phyloP scores from a whole-genome alignment of 2,329 filamentous ascomycete species.

The Colletotrichum musicola region DNA sequence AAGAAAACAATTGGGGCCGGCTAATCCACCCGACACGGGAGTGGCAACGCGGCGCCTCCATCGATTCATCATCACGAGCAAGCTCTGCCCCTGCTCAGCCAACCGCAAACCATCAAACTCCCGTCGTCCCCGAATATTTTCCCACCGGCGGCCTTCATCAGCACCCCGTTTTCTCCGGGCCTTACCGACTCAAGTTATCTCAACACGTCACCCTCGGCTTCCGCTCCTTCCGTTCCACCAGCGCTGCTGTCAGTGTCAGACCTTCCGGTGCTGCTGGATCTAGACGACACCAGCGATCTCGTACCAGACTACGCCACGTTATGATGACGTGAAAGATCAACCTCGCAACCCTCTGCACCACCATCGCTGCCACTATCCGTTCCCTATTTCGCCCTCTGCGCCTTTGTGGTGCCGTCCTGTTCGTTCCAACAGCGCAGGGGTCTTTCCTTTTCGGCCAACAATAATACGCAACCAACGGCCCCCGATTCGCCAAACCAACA shows the following conservation, averaged over 20 bases:
- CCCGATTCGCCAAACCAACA: constrained; percentile 8
- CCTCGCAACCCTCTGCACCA: constrained; percentile 30
- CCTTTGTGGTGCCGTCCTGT: constrained; percentile 22
- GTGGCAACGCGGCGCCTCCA: constrained; percentile 21
- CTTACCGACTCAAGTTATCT: neutral
- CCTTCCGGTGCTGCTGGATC: neutral
- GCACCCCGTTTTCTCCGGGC: neutral
- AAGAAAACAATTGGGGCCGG: constrained; percentile 17
- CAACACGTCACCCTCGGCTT: constrained; percentile 1
- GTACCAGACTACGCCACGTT: constrained; percentile 31
- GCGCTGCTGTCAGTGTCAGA: constrained; percentile 1
- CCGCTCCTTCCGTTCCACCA: constrained; percentile 25
- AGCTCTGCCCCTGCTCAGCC: constrained; percentile 31
- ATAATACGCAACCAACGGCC: constrained; percentile 16
- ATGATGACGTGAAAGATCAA: constrained; percentile 39
- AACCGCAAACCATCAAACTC: constrained; percentile 13
- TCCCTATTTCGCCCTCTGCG: constrained; percentile 30
- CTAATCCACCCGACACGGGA: constrained; percentile 26
- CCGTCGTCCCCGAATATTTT: constrained; percentile 17
- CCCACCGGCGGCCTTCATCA: neutral
- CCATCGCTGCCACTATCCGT: constrained; percentile 25
- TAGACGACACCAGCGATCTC: constrained; percentile 22
- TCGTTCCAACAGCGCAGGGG: constrained; percentile 3
- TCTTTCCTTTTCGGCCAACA: constrained; percentile 21
- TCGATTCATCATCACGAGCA: constrained; percentile 26